phyloP scores from a whole-genome alignment of 1,284 basidiomycete genomes.

The Peniophora sp. region DNA sequence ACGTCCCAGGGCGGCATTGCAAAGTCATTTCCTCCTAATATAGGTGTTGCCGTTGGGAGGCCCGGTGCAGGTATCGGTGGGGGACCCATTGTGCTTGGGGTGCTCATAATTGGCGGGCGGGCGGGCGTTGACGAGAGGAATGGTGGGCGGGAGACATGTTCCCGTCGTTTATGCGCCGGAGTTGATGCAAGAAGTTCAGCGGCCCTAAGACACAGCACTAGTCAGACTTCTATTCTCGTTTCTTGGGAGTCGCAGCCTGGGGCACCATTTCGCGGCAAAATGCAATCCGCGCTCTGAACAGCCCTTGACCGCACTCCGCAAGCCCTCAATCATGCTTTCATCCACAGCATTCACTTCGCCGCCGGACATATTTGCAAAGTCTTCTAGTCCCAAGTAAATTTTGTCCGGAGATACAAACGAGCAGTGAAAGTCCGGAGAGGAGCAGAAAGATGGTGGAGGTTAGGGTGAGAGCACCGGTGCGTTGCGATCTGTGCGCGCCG shows the following conservation, averaged over 20 bases:
- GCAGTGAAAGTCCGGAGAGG: too few relatives aligned
- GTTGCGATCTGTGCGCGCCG: too few relatives aligned
- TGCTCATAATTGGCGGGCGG: constrained; percentile 12
- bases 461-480: too few relatives aligned
- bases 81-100: constrained; percentile 5
- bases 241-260: too few relatives aligned
- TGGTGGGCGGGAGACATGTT: constrained; percentile 13
- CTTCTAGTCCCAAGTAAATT: too few relatives aligned
- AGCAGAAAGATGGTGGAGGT: too few relatives aligned
- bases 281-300: constrained; percentile 24
- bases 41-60: constrained; percentile 13
- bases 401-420: too few relatives aligned
- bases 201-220: constrained; percentile 39
- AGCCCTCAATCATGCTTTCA: constrained; percentile 29
- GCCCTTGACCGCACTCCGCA: constrained; percentile 48
- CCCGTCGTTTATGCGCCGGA: constrained; percentile 36
- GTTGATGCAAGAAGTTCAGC: constrained; percentile 65
- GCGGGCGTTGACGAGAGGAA: constrained; percentile 46
- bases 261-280: constrained; percentile 70
- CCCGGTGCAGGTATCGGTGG: constrained; percentile 13
- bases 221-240: too few relatives aligned
- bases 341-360: constrained; percentile 13
- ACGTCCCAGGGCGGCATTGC: constrained; percentile 10
- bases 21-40: constrained; percentile 14
- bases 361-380: too few relatives aligned